Evolutionary conservation across 1,284 basidiomycete genomes (phyloP), one percentile per base, ranked within the genome.

Genomic region (Macrocybe sp.): DNA sequence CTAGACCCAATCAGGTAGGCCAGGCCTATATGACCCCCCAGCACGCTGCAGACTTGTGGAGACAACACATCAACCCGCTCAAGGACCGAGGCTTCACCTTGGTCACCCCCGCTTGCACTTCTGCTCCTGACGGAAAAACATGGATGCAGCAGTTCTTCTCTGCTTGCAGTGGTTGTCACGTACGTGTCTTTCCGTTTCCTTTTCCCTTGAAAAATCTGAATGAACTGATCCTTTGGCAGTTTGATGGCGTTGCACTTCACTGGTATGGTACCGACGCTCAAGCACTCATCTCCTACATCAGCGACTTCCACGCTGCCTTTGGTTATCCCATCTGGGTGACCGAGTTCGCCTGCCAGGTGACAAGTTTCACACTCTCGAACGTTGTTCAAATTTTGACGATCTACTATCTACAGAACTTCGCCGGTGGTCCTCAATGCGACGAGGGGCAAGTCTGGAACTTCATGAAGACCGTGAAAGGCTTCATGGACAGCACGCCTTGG

Each of bases 31-130:
- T 91, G 63, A 52, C 56, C 28, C 73, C 85, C 11, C 16, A 55
- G 3, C 58, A 68, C 7, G 86, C 70, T 45, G 77, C 75, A 36
- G 4, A 50, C 0, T 61, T 87, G 48, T 93, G 85, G 85, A 69
- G 70, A 58, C 46, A 77, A 51, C 73, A 86, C 64, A 75, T 91
- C 47, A 50, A 79, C 28, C 83, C 83, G 42, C 73, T 89, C 53
- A 65, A 70, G 46, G 31, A 55, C 11, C 53, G 73, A 30, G 89
- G 88, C 12, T 84, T 83, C 63, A 56, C 57, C 8, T 69, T 88
- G 35, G 66, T 82, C 53, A 74, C 80, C 29, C 88, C 91, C 28
- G 83, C 87, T 22, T 76, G 76, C 50, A 87, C 88, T 34, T 78
- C 79, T 37, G 77, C 75, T 42, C 72, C 77, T 1, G 60, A 61